A percentile compares a stretch with the other conserved stretches of the same genome.
These are phyloP conservation scores for Mollisiaceae sp. DNA, from an alignment of 2,329 filamentous ascomycete species.

Conservation along the genomic window DNA sequence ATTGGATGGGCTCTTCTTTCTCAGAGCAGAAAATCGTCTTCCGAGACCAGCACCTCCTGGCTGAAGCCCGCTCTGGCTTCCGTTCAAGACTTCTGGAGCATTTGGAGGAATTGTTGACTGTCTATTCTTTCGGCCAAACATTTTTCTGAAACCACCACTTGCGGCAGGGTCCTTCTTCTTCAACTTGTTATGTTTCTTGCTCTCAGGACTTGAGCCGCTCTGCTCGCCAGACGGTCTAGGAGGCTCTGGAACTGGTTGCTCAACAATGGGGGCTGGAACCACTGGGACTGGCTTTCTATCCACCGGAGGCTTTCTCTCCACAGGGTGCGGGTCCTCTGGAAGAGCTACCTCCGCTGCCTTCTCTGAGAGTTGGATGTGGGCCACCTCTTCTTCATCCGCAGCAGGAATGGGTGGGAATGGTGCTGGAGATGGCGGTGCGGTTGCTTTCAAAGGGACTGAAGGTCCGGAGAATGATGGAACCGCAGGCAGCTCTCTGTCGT, in stretches of 20 bases:
- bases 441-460: constrained; percentile 50
- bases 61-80: constrained; percentile 44
- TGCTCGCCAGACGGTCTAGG: constrained; percentile 35
- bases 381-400: constrained; percentile 26
- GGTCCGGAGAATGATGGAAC: constrained; percentile 44
- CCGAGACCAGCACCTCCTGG: constrained; percentile 40
- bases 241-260: constrained; percentile 32
- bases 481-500: constrained; percentile 35
- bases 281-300: constrained; percentile 27
- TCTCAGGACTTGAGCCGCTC: constrained; percentile 49
- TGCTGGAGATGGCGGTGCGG: constrained; percentile 33
- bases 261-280: constrained; percentile 25
- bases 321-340: constrained; percentile 34
- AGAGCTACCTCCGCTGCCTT: constrained; percentile 42
- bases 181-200: constrained; percentile 57
- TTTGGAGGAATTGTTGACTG: constrained; percentile 58
- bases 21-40: constrained; percentile 48
- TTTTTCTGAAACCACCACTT: constrained; percentile 63
- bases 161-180: constrained; percentile 53
- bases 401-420: constrained; percentile 35
- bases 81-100: constrained; percentile 58
- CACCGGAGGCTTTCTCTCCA: constrained; percentile 32
- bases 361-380: constrained; percentile 40
- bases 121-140: constrained; percentile 68
- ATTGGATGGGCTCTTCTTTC: constrained; percentile 42